phyloP scores from a whole-genome alignment of 108 stramenopile genomes.

The Epipyxis sp. region DNA sequence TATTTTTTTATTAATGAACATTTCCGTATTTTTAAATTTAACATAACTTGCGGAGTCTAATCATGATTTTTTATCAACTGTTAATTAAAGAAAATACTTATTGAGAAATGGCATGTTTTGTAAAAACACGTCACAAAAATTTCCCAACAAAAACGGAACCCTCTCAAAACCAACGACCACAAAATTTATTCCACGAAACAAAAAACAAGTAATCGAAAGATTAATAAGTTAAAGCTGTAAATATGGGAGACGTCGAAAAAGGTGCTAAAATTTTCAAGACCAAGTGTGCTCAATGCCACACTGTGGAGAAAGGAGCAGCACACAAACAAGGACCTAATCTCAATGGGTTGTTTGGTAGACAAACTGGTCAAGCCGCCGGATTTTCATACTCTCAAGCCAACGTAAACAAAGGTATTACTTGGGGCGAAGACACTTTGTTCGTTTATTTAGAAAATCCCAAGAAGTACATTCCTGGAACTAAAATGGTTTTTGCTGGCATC shows the following conservation, averaged over 20 bases:
- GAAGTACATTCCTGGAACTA: slow-evolving; percentile 99
- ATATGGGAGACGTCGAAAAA: slow-evolving; percentile 34
- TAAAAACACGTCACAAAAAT: too few relatives aligned
- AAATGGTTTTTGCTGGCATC: slow-evolving; percentile 99
- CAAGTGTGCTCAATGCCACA: slow-evolving; percentile 94
- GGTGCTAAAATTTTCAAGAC: slow-evolving; percentile 65
- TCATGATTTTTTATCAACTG: too few relatives aligned
- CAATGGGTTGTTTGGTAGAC: slow-evolving; percentile 95
- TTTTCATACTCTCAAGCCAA: slow-evolving; percentile 95
- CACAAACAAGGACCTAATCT: slow-evolving; percentile 99
- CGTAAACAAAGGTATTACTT: slow-evolving; percentile 89
- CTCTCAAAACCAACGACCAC: too few relatives aligned
- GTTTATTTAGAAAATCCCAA: slow-evolving; percentile 94
- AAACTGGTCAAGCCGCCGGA: slow-evolving; percentile 88
- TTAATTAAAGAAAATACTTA: too few relatives aligned
- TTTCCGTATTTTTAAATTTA: too few relatives aligned
- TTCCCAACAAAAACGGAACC: too few relatives aligned
- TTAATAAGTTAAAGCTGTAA: too few relatives aligned
- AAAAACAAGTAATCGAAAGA: too few relatives aligned
- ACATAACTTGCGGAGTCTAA: too few relatives aligned
- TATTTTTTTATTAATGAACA: too few relatives aligned
- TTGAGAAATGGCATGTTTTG: too few relatives aligned
- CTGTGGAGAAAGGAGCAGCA: slow-evolving; percentile 88
- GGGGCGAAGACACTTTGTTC: slow-evolving; percentile 92
- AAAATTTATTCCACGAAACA: too few relatives aligned